phyloP scores from a whole-genome alignment of 2,329 filamentous ascomycete species.

The Scortechinia acanthostroma region DNA sequence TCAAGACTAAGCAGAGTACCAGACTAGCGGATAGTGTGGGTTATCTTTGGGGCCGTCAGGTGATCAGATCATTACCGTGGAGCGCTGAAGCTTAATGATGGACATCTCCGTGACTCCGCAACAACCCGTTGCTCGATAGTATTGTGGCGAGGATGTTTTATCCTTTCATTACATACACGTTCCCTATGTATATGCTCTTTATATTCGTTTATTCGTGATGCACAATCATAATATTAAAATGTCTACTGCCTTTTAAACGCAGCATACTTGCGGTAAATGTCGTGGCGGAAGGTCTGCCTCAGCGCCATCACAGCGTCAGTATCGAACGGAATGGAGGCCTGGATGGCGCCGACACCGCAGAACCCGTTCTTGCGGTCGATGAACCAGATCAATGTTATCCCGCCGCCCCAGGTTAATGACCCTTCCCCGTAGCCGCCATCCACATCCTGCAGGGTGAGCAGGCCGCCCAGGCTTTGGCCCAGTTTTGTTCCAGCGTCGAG shows the following conservation, averaged over 20 bases:
- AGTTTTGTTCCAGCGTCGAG: conserved; percentile 17
- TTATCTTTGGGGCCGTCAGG: too few species aligned
- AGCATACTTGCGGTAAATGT: conserved; percentile 27
- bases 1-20: too few species aligned
- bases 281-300: conserved; percentile 31
- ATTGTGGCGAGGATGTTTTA: too few species aligned
- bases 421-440: conserved; percentile 31
- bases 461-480: conserved; percentile 30
- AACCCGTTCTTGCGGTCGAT: conserved; percentile 36
- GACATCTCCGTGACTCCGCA: too few species aligned
- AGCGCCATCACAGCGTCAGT: conserved; percentile 12
- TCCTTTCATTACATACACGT: too few species aligned
- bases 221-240: too few species aligned
- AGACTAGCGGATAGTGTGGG: too few species aligned
- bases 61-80: too few species aligned
- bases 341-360: conserved; percentile 29
- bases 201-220: too few species aligned
- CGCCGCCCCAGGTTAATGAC: conserved; percentile 36
- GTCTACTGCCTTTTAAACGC: conserved; percentile 17
- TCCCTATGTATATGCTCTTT: too few species aligned
- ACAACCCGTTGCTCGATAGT: too few species aligned
- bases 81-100: too few species aligned
- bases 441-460: conserved; percentile 27
- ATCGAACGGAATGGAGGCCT: conserved; percentile 25
- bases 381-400: conserved; percentile 35